phyloP scores from a whole-genome alignment of 768 basidiomycete species.

The Pisolithus albus region DNA sequence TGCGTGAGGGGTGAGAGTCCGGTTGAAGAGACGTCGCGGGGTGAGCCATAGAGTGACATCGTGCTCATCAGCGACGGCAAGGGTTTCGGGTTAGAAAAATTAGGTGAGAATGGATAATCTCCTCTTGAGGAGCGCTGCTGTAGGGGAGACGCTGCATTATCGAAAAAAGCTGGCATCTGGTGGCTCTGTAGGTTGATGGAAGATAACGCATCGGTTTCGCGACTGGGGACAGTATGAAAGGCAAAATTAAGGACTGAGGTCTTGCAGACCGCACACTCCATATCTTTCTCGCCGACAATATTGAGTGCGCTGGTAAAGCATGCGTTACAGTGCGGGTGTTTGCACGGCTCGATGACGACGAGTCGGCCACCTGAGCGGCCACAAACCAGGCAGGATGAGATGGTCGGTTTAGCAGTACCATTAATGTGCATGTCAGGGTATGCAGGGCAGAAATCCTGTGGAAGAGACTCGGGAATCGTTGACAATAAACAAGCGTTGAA shows the following conservation, averaged over 20 bases:
- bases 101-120: constrained; percentile 23
- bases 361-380: constrained; percentile 41
- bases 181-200: constrained; percentile 7
- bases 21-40: constrained; percentile 11
- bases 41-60: constrained; percentile 22
- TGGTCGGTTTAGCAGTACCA: constrained; percentile 8
- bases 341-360: constrained; percentile 68
- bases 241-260: constrained; percentile 63
- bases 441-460: constrained; percentile 16
- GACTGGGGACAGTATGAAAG: constrained; percentile 30
- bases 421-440: constrained; percentile 19
- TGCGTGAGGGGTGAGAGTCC: constrained; percentile 1
- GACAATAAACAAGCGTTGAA: constrained; percentile 33
- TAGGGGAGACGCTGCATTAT: constrained; percentile 16
- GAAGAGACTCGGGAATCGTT: constrained; percentile 24
- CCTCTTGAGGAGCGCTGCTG: constrained; percentile 20
- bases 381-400: constrained; percentile 56
- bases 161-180: constrained; percentile 6
- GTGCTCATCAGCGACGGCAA: constrained; percentile 29
- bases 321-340: constrained; percentile 68
- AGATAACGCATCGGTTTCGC: constrained; percentile 16
- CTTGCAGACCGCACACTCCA: constrained; percentile 79
- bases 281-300: constrained; percentile 85
- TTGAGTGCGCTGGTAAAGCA: constrained; percentile 84
- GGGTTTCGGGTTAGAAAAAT: constrained; percentile 17